Percentiles rank a stretch among this genome's conserved stretches.
phyloP scores from a whole-genome alignment of 1,139 yeast genomes.

The Eremothecium cymbalariae region DNA sequence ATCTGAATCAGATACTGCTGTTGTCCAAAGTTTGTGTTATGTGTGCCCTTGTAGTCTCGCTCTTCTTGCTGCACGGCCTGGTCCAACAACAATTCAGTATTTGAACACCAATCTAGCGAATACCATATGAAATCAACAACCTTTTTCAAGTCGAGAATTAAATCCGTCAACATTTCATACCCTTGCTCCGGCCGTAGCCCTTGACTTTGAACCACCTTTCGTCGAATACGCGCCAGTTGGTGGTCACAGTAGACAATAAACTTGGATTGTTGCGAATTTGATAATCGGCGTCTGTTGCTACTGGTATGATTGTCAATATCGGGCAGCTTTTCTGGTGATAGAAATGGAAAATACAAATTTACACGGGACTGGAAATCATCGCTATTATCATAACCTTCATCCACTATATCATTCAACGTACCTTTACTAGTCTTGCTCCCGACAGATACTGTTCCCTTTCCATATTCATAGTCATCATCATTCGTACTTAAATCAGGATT shows the following conservation, averaged over 20 bases:
- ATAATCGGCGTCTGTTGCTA: slow-evolving; percentile 22
- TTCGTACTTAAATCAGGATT: slow-evolving; percentile 23
- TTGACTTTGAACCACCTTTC: slow-evolving; percentile 53
- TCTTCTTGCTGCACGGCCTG: slow-evolving; percentile 9
- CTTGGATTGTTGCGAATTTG: slow-evolving; percentile 49
- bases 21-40: slow-evolving; percentile 44
- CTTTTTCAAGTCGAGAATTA: slow-evolving; percentile 41
- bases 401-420: slow-evolving; percentile 11
- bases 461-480: slow-evolving; percentile 27
- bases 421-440: slow-evolving; percentile 8
- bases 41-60: slow-evolving; percentile 15
- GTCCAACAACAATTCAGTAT: slow-evolving; percentile 29
- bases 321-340: slow-evolving; percentile 17
- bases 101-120: slow-evolving; percentile 36
- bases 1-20: slow-evolving; percentile 51
- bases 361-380: slow-evolving; percentile 29
- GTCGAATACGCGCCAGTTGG: slow-evolving; percentile 47
- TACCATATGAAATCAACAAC: slow-evolving; percentile 52
- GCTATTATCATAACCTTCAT: slow-evolving; percentile 20
- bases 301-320: slow-evolving; percentile 7
- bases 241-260: slow-evolving; percentile 56
- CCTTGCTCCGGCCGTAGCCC: slow-evolving; percentile 38
- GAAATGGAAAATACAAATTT: slow-evolving; percentile 28
- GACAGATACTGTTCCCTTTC: slow-evolving; percentile 10
- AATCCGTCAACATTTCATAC: slow-evolving; percentile 35